Conservation (phyloP, 2,329 filamentous ascomycete species). For the Epichloe uncinata region DNA sequence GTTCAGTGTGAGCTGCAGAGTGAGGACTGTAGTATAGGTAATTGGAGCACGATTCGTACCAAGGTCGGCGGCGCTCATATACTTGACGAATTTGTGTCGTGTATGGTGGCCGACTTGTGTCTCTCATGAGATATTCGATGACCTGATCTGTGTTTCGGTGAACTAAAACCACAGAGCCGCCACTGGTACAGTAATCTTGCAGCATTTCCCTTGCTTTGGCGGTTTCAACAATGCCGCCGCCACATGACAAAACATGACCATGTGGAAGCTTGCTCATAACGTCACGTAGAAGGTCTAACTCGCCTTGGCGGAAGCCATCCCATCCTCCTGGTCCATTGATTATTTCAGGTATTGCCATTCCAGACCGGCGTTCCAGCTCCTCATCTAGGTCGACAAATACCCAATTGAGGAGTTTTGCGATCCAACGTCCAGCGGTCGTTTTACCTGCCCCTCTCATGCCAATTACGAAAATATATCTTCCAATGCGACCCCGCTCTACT, state of each 20-base stretch:
- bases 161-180: constrained; percentile 76
- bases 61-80: constrained; percentile 76
- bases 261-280: constrained; percentile 61
- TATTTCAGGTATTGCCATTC: constrained; percentile 73
- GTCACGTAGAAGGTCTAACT: constrained; percentile 59
- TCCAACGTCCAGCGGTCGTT: constrained; percentile 83
- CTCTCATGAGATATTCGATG: constrained; percentile 74
- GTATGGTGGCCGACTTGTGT: constrained; percentile 86
- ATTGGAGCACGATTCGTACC: constrained; percentile 89
- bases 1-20: constrained; percentile 16
- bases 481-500: constrained; percentile 9
- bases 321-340: constrained; percentile 62
- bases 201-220: constrained; percentile 67
- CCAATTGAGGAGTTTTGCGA: constrained; percentile 60
- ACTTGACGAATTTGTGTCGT: constrained; percentile 85
- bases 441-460: constrained; percentile 97
- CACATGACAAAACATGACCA: constrained; percentile 80
- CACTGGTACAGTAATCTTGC: constrained; percentile 55
- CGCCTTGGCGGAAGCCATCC: constrained; percentile 74
- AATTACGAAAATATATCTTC: constrained; percentile 78
- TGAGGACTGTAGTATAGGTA: constrained; percentile 81
- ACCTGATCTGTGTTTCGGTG: constrained; percentile 80
- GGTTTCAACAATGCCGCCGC: constrained; percentile 84
- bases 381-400: constrained; percentile 78
- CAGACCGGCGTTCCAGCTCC: constrained; percentile 63